Conservation (phyloP, 257 asterid genomes). For the Scutellaria baicalensis region DNA sequence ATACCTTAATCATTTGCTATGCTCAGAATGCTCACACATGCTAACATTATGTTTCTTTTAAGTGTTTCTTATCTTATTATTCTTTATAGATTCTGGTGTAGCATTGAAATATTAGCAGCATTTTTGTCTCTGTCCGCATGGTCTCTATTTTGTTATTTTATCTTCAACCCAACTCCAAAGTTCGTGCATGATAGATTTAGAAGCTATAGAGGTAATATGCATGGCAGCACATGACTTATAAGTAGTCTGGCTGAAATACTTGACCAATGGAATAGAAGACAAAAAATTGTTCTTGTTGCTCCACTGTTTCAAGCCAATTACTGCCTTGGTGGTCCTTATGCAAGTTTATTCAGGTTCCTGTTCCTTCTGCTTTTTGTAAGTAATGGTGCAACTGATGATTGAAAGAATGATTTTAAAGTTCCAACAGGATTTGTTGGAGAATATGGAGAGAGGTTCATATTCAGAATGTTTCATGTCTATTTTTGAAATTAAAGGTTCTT, state of each 20-base stretch:
- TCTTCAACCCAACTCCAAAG: slow-evolving; percentile 2
- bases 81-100: slow-evolving; percentile 6
- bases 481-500: too few relatives aligned
- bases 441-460: background rate
- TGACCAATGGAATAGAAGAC: background rate
- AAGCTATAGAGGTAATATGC: slow-evolving; percentile 4
- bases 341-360: background rate
- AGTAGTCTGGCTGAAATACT: background rate
- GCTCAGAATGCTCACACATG: background rate
- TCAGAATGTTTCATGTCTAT: too few relatives aligned
- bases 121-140: slow-evolving; percentile 6
- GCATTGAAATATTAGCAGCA: slow-evolving; percentile 3
- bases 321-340: background rate
- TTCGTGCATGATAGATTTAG: slow-evolving; percentile 6
- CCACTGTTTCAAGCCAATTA: background rate
- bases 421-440: background rate
- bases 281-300: background rate
- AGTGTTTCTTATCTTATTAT: background rate
- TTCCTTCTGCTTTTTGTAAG: background rate
- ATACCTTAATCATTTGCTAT: background rate
- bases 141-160: background rate
- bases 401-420: background rate
- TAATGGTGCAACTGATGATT: background rate
- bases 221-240: background rate
- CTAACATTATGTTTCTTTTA: slow-evolving; percentile 1